Base-by-base conservation (phyloP, 1,139 yeast species). In the Saccharomyces uvarum region DNA sequence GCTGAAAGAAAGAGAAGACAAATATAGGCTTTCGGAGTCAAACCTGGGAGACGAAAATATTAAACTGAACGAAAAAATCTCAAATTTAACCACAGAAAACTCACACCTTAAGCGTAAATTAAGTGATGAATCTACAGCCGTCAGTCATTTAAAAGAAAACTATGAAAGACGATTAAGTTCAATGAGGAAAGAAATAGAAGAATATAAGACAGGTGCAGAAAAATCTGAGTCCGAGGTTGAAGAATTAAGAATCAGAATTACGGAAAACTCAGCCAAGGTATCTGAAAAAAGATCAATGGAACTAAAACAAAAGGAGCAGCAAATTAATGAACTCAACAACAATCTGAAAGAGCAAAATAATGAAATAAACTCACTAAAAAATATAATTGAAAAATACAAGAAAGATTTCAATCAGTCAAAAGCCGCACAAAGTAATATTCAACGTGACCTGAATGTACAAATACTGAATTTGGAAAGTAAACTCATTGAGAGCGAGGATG, bases 21-120 rank as follows among this genome's bases (percentile, higher is more conserved):
- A 51, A 48, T 55, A 57, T 55, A 64, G 61, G 54, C 56, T 55
- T 54, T 31, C 33, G 13, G 29, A 29, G 24, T 60, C 56, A 47
- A 61, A 52, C 57, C 62, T 55, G 54, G 59, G 53, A 63, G 66
- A 54, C 56, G 67, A 56, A 32, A 52, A 42, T 6, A 6, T 19
- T 11, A 44, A 29, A 11, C 27, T 51, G 33, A 47, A 38, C 11
- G 24, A 51, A 38, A 51, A 26, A 56, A 61, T 51, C 31, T 27
- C 32, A 21, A 58, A 50, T 55, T 61, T 59, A 55, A 60, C 56
- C 49, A 28, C 24, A 26, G 46, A 47, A 29, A 50, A 50, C 31
- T 47, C 46, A 8, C 49, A 47, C 19, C 32, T 51, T 8, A 31
- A 46, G 13, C 32, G 19, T 7, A 47, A 32, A 32, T 3, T 47